Evolutionary conservation across 495 filamentous ascomycete species (phyloP).

Genomic region (Hypoxylon lenormandii): DNA sequence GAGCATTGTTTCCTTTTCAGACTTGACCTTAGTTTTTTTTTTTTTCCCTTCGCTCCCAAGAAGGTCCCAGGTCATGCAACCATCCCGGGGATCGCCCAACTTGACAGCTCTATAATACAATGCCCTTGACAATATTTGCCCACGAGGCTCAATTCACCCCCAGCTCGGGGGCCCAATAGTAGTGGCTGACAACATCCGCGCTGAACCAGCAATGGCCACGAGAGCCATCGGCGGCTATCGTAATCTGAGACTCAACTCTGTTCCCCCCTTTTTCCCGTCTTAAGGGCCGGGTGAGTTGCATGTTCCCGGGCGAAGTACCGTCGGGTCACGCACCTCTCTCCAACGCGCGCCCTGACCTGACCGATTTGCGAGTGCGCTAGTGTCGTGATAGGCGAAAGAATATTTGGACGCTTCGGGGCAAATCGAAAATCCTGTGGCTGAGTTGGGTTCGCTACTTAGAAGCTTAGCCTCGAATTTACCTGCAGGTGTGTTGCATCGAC

Average conservation of each 20-base stretch:
- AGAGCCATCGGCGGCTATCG: conserved; percentile 39
- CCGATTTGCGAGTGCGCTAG: conserved; percentile 28
- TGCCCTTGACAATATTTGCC: conserved; percentile 50
- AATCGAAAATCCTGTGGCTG: conserved; percentile 45
- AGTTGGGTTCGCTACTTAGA: conserved; percentile 39
- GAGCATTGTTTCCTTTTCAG: conserved; percentile 22
- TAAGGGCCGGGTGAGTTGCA: conserved; percentile 24
- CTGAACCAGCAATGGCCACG: conserved; percentile 37
- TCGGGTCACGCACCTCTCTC: conserved; percentile 48
- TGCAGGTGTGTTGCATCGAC: conserved; percentile 47
- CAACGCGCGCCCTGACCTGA: conserved; percentile 15
- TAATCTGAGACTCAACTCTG: conserved; percentile 38
- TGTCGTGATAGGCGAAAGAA: conserved; percentile 37
- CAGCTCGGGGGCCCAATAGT: conserved; percentile 30
- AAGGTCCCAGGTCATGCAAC: conserved; percentile 46
- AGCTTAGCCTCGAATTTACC: conserved; percentile 45
- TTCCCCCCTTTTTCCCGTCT: conserved; percentile 27
- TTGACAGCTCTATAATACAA: conserved; percentile 51
- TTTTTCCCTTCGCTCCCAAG: conserved; percentile 6
- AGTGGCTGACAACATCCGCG: conserved; percentile 29
- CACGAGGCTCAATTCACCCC: conserved; percentile 45
- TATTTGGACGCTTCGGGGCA: conserved; percentile 35
- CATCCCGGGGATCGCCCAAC: conserved; percentile 37
- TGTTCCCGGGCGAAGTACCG: conserved; percentile 20
- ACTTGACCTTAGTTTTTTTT: conserved; percentile 2